These are phyloP conservation scores for Leishmania guyanensis DNA, from an alignment of 208 protist genomes.

Conservation along the genomic window DNA sequence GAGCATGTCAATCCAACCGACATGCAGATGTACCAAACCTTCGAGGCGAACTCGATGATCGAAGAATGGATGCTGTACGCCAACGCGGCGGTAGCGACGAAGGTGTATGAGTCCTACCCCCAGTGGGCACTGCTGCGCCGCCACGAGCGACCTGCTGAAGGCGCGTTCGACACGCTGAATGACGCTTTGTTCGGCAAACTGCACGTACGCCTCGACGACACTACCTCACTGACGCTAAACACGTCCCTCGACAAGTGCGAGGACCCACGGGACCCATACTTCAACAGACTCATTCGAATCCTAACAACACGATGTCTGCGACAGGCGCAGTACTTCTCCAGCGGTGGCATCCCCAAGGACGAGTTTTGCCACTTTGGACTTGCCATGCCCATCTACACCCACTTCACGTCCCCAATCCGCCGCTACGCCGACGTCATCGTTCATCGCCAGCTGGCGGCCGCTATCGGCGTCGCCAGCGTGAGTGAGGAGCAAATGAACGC, in stretches of 20 bases:
- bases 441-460: constrained; percentile 90
- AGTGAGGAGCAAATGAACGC: constrained; percentile 57
- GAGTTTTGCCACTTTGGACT: constrained; percentile 95
- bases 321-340: constrained; percentile 95
- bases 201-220: constrained; percentile 75
- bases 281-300: constrained; percentile 92
- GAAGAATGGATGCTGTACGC: constrained; percentile 98
- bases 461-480: constrained; percentile 62
- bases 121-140: constrained; percentile 88
- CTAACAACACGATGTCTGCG: constrained; percentile 92
- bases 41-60: constrained; percentile 95
- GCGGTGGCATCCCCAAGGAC: constrained; percentile 72
- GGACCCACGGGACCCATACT: constrained; percentile 82
- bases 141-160: constrained; percentile 86
- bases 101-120: constrained; percentile 82
- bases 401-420: constrained; percentile 96
- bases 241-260: constrained; percentile 81
- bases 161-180: constrained; percentile 87
- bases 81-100: constrained; percentile 90
- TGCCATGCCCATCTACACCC: constrained; percentile 94
- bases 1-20: constrained; percentile 87
- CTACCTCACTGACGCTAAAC: constrained; percentile 83
- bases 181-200: constrained; percentile 70
- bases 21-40: constrained; percentile 90
- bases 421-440: constrained; percentile 95